Conservation (phyloP, 2,329 filamentous ascomycete genomes). For the Rutstroemia sp. region DNA sequence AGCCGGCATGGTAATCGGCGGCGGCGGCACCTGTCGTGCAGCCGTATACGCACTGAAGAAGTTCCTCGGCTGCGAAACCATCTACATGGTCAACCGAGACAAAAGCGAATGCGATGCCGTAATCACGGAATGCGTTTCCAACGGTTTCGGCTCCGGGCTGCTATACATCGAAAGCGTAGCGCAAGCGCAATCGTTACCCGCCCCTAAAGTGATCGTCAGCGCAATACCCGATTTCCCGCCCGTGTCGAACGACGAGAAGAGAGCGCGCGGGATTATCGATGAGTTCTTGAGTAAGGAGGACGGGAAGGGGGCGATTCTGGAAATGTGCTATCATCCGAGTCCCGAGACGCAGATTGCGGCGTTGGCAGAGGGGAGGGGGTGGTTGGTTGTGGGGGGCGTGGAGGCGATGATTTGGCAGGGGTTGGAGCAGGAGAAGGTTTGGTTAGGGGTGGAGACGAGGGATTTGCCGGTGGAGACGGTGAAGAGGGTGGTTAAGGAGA, state of each 20-base stretch:
- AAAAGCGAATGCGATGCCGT: conserved; percentile 58
- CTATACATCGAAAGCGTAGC: conserved; percentile 52
- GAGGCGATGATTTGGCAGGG: conserved; percentile 30
- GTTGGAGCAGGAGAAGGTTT: conserved; percentile 25
- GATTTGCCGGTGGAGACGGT: conserved; percentile 51
- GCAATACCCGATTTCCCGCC: conserved; percentile 75
- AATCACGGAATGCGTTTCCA: conserved; percentile 51
- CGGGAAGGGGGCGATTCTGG: conserved; percentile 20
- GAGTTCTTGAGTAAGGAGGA: conserved; percentile 33
- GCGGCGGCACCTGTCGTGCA: conserved; percentile 70
- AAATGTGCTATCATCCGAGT: conserved; percentile 29
- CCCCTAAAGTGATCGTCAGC: conserved; percentile 60
- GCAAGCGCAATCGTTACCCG: conserved; percentile 51
- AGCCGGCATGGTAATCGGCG: conserved; percentile 68
- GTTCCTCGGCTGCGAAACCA: conserved; percentile 57
- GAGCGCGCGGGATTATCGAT: conserved; percentile 40
- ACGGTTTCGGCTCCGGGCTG: conserved; percentile 53
- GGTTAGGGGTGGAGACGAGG: conserved; percentile 50
- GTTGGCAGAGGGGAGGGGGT: conserved; percentile 15
- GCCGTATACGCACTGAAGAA: conserved; percentile 69
- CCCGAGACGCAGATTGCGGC: conserved; percentile 22
- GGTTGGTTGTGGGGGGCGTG: conserved; percentile 22
- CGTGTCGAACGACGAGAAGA: conserved; percentile 51
- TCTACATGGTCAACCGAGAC: conserved; percentile 76
- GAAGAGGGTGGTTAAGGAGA: conserved; percentile 41